Base-by-base conservation (phyloP, 345 rosid species). In the Cardamine occulta region DNA sequence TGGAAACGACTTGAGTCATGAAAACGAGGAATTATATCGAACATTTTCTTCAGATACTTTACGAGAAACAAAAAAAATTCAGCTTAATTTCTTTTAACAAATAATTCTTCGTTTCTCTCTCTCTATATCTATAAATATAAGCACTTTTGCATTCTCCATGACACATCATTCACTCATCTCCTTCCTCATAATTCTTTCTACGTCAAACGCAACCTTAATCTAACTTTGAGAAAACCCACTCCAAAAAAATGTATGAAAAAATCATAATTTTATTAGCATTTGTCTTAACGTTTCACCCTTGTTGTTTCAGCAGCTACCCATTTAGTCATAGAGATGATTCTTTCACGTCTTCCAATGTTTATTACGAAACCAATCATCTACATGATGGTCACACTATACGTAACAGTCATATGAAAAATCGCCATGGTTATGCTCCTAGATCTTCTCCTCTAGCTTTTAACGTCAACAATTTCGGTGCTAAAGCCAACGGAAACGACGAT, bases 381-480 rank as follows among this genome's bases (percentile, higher is more conserved):
- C 74, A 73, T 67, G 67, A 73, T 67, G 67, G 76, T 37, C 81
- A 72, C 63, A 65, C 7, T 29, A 55, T 35, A 57, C 72, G 7
- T 31, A 56, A 28, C 35, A 19, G 37, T 42, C 28, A 26, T 60
- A 21, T 18, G 56, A 56, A 37, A 39, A 58, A 11, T 32, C 63
- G 10, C 40, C 73, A 66, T 51, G 68, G 64, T n/a, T 21, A 28
- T 59, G 62, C 77, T 72, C 78, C 77, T 78, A 17, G 8, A 60
- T 51, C 77, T 28, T 77, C 91, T 31, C 29, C 76, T 21, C 28
- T 44, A 73, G 40, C 78, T 31, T 84, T 82, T 56, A 85, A 78
- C 68, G 88, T 88, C 24, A 80, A 88, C 62, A 60, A 35, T 58
- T 88, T 79, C 21, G 88, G 87, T 73, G 93, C 93, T 54, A 85